Evolutionary conservation across 2,329 filamentous ascomycete species (phyloP), one percentile per base, ranked within the genome.

Genomic region (Colletotrichum tofieldiae): DNA sequence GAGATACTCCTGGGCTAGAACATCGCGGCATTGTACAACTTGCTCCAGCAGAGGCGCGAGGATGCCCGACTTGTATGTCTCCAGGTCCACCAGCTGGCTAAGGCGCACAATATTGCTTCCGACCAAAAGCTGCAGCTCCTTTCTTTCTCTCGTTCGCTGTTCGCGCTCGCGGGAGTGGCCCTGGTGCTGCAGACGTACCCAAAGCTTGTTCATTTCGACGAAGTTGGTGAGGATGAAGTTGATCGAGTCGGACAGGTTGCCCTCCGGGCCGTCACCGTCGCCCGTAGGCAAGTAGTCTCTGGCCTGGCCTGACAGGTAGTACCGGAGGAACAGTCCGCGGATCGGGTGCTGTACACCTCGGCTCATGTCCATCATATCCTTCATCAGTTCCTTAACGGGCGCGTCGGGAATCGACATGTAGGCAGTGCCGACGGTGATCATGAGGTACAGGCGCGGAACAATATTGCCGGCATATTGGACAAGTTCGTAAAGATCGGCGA

Each of bases 281-380:
- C 94, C 94, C 1, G 90, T 90, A 0, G 96, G 96, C 63, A 99
- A 87, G 80, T 91, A 91, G 82, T 99, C 96, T 78, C 96, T 90
- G 49, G 96, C 96, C 85, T 99, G 96, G 47, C 96, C 96, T 32
- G 94, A 96, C 63, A 99, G 89, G 81, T 98, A 99, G 84, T 99
- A 99, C 80, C 96, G 92, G 78, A 99, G 85, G 81, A 99, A 99
- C 67, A 99, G 87, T 23, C 96, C 96, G 70, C 96, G 94, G 74
- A 98, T 95, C 20, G 96, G 96, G 83, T 99, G 96, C 80, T 99
- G 96, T 29, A 99, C 95, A 68, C 96, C 96, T 75, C 96, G 91
- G 84, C 95, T 98, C 96, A 99, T 99, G 84, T 99, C 96, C 96
- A 99, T 99, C 96, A 99, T 99, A 83, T 99, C 96, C 85, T 99